Base-by-base conservation (phyloP, 148 eudicot species). In the Nepenthes mirabilis region DNA sequence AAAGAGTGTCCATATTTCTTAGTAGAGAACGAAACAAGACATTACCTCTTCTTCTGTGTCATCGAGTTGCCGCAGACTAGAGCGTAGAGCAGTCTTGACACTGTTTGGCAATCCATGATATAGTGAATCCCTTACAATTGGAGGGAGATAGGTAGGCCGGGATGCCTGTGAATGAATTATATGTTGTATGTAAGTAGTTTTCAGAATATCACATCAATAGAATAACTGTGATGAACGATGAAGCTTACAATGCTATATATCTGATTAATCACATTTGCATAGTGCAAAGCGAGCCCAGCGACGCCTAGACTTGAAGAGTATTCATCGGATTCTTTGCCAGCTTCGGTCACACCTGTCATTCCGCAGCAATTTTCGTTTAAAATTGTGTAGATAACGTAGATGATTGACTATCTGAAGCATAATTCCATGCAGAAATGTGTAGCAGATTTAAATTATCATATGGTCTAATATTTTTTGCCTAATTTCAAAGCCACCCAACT, bases 201-300 rank as follows among this genome's bases (percentile, higher is more conserved):
- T 47, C 47, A 68, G 62, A 55, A 34, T 48, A 49, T 32, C 8
- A 45, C 32, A 52, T 55, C 9, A 32, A 34, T 34, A 23, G 23
- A 23, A 23, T 23, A 23, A 33, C 34, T 49, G 43, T 6, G 59
- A 56, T 40, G 32, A 40, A n/a, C 2, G 34, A 11, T 51, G 47
- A 40, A 58, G 80, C 98, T 85, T 65, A 91, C 98, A 75, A 91
- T 79, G 79, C 79, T 88, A 71, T 91, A 91, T 36, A 91, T 88
- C 72, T 91, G 98, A 68, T 79, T 85, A 58, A 86, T 77, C 69
- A 83, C 40, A 68, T 91, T 88, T 56, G 98, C 96, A 69, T 91
- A 91, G 68, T 91, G 98, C 65, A 88, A 77, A 62, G 96, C 90
- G 60, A 91, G 96, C 68, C 98, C 98, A 70, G 91, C 85, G 69